Evolutionary conservation across 2,329 filamentous ascomycete genomes (phyloP).

Genomic region (Apiospora hydei): DNA sequence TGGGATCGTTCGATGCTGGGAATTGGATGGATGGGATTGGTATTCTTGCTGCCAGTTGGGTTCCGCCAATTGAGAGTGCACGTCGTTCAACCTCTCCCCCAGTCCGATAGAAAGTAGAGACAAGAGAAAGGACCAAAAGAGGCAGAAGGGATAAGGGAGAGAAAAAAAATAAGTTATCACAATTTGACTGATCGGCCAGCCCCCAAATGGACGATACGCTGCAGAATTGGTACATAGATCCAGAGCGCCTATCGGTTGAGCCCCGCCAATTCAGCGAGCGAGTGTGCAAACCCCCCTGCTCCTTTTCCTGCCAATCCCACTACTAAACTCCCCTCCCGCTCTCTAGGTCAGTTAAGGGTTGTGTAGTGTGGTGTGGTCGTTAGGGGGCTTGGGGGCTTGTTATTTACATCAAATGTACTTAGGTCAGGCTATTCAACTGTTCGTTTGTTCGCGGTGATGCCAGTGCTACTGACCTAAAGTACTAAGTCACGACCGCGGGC

Average conservation of each 20-base stretch:
- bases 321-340: slow-evolving; percentile 21
- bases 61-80: slow-evolving; percentile 18
- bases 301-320: slow-evolving; percentile 15
- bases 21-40: neutral
- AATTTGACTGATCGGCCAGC: slow-evolving; percentile 23
- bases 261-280: slow-evolving; percentile 23
- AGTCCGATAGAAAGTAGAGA: slow-evolving; percentile 17
- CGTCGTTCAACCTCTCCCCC: slow-evolving; percentile 20
- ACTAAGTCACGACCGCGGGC: too few relatives aligned
- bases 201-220: slow-evolving; percentile 23
- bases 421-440: neutral
- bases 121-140: slow-evolving; percentile 12
- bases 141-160: slow-evolving; percentile 12
- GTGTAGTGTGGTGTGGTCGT: neutral
- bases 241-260: slow-evolving; percentile 22
- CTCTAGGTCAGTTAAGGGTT: neutral
- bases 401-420: neutral
- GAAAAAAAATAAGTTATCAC: slow-evolving; percentile 23
- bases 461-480: too few relatives aligned
- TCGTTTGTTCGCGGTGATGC: too few relatives aligned
- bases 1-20: slow-evolving; percentile 14
- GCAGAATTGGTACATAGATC: slow-evolving; percentile 23
- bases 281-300: slow-evolving; percentile 11
- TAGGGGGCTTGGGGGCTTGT: neutral
- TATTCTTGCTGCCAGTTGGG: neutral